Evolutionary conservation across 2,329 filamentous ascomycete species (phyloP).

Genomic region (Cercospora sojina): DNA sequence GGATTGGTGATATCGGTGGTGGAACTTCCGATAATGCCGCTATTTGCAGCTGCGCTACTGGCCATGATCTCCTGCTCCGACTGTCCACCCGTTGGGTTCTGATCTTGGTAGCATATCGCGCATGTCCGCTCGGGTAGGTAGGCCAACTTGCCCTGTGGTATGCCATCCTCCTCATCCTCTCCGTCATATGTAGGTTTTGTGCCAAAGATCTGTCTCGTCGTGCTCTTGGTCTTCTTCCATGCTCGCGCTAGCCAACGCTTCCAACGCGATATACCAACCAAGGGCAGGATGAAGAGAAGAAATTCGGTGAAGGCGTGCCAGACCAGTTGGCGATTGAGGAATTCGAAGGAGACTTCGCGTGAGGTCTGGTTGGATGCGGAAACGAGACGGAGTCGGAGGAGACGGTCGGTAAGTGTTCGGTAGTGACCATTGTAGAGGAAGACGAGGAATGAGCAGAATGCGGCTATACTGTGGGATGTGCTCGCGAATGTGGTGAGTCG

Average conservation of each 20-base stretch:
- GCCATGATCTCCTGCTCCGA: slow-evolving; percentile 76
- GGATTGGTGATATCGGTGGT: slow-evolving; percentile 95
- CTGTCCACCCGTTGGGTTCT: slow-evolving; percentile 65
- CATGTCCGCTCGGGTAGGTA: slow-evolving; percentile 93
- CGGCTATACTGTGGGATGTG: slow-evolving; percentile 75
- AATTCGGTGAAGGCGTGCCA: slow-evolving; percentile 99
- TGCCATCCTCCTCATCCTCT: slow-evolving; percentile 43
- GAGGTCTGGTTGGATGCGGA: slow-evolving; percentile 82
- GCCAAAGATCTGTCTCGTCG: slow-evolving; percentile 53
- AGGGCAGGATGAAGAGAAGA: slow-evolving; percentile 89
- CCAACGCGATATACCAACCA: slow-evolving; percentile 95
- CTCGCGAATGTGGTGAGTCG: slow-evolving; percentile 67
- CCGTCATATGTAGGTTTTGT: slow-evolving; percentile 37
- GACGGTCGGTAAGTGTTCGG: slow-evolving; percentile 81
- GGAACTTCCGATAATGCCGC: slow-evolving; percentile 79
- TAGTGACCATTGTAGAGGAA: slow-evolving; percentile 91
- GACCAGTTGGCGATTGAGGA: slow-evolving; percentile 93
- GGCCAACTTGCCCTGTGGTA: slow-evolving; percentile 63
- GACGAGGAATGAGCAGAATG: slow-evolving; percentile 80
- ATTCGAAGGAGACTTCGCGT: slow-evolving; percentile 94
- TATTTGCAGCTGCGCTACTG: slow-evolving; percentile 42
- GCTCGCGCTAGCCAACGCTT: slow-evolving; percentile 80
- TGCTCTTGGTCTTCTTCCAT: slow-evolving; percentile 76
- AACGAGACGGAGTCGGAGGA: slow-evolving; percentile 79
- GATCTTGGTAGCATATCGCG: slow-evolving; percentile 93